Evolutionary conservation across 441 rosid species (phyloP), one percentile per base, ranked within the genome.

Genomic region (Theobroma grandiflorum): DNA sequence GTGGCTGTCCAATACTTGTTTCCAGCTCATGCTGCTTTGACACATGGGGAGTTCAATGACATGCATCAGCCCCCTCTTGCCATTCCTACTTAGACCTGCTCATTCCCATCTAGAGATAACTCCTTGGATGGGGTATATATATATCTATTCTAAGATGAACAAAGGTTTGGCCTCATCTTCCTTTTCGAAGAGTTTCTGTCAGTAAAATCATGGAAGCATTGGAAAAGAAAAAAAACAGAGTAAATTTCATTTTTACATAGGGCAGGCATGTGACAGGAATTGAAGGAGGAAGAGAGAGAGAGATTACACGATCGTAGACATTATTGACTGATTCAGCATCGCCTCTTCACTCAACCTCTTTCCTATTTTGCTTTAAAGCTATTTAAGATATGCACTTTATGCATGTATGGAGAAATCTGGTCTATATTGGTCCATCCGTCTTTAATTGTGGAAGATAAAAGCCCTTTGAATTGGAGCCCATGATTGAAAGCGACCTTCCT

Each of bases 401-500:
- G 31, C 1, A 50, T n/a, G 22, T 26, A 22, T 75, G 42, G 52
- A n/a, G 61, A 33, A 62, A 15, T 65, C 72, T 63, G 52, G 69
- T 74, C 43, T 79, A 49, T 40, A 64, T 63, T 33, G 61, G 55
- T 70, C 70, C 67, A 77, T 57, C 74, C 40, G 53, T 37, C 71
- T 43, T 63, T 40, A 74, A 14, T 50, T 38, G 47, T 3, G 70
- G 33, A 68, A 62, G 69, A 71, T 35, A n/a, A 49, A 40, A 7
- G 20, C 22, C 65, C 20, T 38, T 35, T 43, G 16, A 75, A 61
- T 58, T 31, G 9, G 65, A 59, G 61, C 49, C 73, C 43, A 59
- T 65, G 57, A 73, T 53, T 67, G 86, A 86, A 79, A 83, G 57
- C 57, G 78, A 81, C 83, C 78, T 65, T 18, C 22, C 65, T 20